Percentiles rank a stretch among this genome's conserved stretches.
phyloP scores from a whole-genome alignment of 148 eudicot genomes.

The Camellia japonica region DNA sequence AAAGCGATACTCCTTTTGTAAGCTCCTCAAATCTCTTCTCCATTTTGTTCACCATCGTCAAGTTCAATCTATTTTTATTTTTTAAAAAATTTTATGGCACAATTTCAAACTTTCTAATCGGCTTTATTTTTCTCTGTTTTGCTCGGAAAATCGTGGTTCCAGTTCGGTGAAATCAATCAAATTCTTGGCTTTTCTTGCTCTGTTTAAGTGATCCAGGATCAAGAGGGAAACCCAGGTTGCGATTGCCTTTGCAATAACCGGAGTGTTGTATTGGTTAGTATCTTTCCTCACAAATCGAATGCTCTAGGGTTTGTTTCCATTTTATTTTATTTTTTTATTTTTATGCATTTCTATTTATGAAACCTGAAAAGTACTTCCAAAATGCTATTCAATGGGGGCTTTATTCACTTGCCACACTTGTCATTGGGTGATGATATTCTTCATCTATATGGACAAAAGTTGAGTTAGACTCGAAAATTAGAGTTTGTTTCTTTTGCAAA shows the following conservation, averaged over 20 bases:
- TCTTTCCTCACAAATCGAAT: constrained; percentile 3
- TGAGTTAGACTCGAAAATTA: too few species aligned
- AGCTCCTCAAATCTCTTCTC: constrained; percentile 7
- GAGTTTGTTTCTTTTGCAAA: background rate
- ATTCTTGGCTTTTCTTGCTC: background rate
- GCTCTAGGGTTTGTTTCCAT: background rate
- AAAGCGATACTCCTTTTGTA: constrained; percentile 8
- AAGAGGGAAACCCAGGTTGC: background rate
- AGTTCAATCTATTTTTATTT: background rate
- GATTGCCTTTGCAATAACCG: background rate
- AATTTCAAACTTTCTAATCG: background rate
- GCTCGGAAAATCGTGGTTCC: constrained; percentile 9
- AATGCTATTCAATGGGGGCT: too few species aligned
- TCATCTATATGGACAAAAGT: too few species aligned
- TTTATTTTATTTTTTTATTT: background rate
- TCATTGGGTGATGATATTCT: too few species aligned
- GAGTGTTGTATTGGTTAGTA: background rate
- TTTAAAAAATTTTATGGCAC: background rate
- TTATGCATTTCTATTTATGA: background rate
- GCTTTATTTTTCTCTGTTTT: background rate
- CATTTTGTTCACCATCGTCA: background rate
- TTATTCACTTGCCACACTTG: too few species aligned
- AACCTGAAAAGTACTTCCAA: too few species aligned
- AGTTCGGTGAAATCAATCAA: constrained; percentile 11
- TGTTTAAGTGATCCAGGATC: background rate